Conservation (phyloP, 164 flowering plant species). For the Chimonanthus praecox region DNA sequence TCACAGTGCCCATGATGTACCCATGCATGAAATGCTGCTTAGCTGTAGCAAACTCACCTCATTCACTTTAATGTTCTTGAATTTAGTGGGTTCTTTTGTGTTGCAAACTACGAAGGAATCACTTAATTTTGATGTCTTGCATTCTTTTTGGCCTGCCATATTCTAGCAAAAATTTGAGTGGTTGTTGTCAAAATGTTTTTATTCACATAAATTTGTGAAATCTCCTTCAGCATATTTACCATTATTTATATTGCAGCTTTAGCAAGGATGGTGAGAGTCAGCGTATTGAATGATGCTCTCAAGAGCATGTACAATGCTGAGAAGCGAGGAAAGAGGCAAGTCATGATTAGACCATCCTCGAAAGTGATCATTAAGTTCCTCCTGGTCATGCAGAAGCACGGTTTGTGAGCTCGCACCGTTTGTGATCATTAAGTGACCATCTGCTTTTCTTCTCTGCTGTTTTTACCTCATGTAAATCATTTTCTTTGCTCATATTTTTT, state of each 20-base stretch:
- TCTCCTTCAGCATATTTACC: not conserved
- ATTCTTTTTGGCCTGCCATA: no score
- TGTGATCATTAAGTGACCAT: no score
- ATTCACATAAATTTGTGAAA: not conserved
- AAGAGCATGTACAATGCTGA: constrained; percentile 40
- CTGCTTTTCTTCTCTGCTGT: not conserved
- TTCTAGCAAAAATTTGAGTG: not conserved
- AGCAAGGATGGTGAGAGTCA: constrained; percentile 25
- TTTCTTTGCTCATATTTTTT: not conserved
- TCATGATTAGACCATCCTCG: constrained; percentile 33
- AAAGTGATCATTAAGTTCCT: constrained; percentile 30
- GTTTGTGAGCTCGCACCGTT: constrained; percentile 9
- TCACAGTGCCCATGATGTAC: no score
- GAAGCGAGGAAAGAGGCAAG: constrained; percentile 35
- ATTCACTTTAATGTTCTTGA: no score
- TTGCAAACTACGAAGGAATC: no score
- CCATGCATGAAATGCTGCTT: no score
- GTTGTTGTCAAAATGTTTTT: not conserved
- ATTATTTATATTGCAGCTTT: constrained; percentile 1
- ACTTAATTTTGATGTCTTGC: no score
- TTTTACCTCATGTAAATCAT: not conserved
- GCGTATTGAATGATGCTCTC: constrained; percentile 33
- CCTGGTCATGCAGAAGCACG: constrained; percentile 32
- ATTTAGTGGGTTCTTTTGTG: no score
- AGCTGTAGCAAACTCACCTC: no score